These are phyloP conservation scores for Agrocybe pediades DNA, from an alignment of 768 basidiomycete genomes.

Conservation along the genomic window DNA sequence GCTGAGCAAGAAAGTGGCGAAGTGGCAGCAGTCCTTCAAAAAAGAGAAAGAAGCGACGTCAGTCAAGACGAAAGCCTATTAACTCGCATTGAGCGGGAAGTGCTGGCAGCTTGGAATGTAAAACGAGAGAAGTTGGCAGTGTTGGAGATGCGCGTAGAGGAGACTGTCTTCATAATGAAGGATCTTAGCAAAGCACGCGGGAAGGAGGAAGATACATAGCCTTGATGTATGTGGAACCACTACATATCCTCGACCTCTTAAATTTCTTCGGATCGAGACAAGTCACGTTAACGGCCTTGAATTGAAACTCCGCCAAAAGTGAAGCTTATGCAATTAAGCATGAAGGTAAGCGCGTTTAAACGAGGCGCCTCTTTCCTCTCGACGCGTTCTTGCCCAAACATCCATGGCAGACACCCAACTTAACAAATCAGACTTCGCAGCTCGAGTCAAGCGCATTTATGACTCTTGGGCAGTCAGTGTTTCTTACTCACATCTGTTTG, in stretches of 20 bases:
- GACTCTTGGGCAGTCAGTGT: slow-evolving; percentile 64
- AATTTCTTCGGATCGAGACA: no score
- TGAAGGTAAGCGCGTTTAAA: slow-evolving; percentile 24
- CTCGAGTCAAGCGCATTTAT: slow-evolving; percentile 60
- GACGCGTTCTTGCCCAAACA: slow-evolving; percentile 27
- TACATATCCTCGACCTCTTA: no score
- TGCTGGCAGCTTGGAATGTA: slow-evolving; percentile 71
- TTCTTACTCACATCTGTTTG: background rate
- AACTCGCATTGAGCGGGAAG: slow-evolving; percentile 74
- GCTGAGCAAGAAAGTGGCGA: slow-evolving; percentile 70
- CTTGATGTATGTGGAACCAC: no score
- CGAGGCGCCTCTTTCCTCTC: slow-evolving; percentile 10
- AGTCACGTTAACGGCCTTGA: background rate
- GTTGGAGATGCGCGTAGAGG: slow-evolving; percentile 84
- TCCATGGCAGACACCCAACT: slow-evolving; percentile 68
- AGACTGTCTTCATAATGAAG: slow-evolving; percentile 85
- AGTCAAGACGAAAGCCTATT: slow-evolving; percentile 72
- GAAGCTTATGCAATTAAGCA: slow-evolving; percentile 8
- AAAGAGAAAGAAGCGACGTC: slow-evolving; percentile 82
- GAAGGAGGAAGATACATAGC: slow-evolving; percentile 40
- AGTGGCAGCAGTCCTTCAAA: slow-evolving; percentile 75
- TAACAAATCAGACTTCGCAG: slow-evolving; percentile 59
- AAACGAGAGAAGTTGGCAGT: slow-evolving; percentile 75
- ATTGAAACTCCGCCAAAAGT: slow-evolving; percentile 30
- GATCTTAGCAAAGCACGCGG: slow-evolving; percentile 63